Conservation (phyloP, 331 rosid genomes). For the Quercus phellos region DNA sequence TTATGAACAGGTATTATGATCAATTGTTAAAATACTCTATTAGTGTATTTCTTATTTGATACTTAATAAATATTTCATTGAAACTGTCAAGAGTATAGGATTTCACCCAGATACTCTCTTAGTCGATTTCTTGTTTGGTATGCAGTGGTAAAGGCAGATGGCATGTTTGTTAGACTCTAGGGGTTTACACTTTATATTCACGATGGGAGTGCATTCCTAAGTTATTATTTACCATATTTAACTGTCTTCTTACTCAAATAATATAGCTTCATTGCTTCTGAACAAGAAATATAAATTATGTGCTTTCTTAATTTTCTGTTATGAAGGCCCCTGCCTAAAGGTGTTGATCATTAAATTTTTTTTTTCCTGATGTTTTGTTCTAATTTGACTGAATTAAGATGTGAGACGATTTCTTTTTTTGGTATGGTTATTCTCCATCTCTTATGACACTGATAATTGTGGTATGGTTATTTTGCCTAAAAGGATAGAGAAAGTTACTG, state of each 20-base stretch:
- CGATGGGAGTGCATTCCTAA: neutral
- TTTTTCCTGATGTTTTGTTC: neutral
- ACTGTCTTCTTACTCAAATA: neutral
- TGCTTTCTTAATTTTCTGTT: too few relatives aligned
- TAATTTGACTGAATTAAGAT: neutral
- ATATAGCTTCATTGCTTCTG: neutral
- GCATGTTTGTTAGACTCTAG: neutral
- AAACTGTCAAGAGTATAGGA: too few relatives aligned
- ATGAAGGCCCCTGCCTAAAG: too few relatives aligned
- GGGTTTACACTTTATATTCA: neutral
- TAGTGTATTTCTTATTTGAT: too few relatives aligned
- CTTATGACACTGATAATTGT: neutral
- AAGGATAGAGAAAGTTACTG: constrained; percentile 67
- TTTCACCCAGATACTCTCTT: too few relatives aligned
- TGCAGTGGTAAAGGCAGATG: neutral
- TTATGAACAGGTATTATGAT: neutral
- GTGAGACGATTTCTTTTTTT: neutral
- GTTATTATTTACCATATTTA: neutral
- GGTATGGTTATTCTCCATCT: neutral
- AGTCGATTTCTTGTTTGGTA: neutral
- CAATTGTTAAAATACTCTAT: neutral
- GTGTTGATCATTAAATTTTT: neutral
- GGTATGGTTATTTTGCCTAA: constrained; percentile 1
- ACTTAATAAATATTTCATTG: too few relatives aligned
- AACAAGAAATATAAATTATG: too few relatives aligned